Evolutionary conservation across 768 basidiomycete species (phyloP).

Genomic region (Tulasnella sp.): DNA sequence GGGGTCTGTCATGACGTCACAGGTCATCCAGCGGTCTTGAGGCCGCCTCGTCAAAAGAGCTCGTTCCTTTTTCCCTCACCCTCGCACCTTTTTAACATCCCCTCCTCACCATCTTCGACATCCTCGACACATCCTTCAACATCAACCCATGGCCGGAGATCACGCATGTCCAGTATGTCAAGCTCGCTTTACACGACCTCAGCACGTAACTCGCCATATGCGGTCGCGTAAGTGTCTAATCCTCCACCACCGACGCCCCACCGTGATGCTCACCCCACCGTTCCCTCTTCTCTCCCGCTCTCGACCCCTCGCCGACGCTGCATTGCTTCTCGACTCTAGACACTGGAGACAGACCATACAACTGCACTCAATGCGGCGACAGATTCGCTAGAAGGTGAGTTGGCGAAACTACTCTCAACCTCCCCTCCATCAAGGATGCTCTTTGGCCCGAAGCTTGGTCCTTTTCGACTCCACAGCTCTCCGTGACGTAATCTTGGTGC

Average conservation of each 20-base stretch:
- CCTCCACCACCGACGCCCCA: conserved; percentile 12
- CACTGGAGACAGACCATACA: conserved; percentile 86
- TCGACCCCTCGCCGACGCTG: conserved; percentile 1
- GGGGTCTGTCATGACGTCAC: conserved; percentile 14
- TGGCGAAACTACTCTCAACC: neutral
- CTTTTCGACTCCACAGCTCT: neutral
- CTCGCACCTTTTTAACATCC: neutral
- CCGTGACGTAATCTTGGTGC: neutral
- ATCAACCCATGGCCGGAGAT: conserved; percentile 63
- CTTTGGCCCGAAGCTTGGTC: neutral
- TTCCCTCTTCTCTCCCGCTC: conserved; percentile 24
- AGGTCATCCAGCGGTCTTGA: neutral
- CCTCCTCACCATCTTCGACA: neutral
- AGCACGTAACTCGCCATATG: conserved; percentile 89
- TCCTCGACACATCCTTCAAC: neutral
- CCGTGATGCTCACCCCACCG: conserved; percentile 21
- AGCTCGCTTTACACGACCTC: conserved; percentile 82
- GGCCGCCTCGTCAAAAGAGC: neutral
- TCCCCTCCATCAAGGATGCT: neutral
- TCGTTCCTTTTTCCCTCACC: conserved; percentile 5
- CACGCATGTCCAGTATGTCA: conserved; percentile 85
- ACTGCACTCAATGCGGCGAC: conserved; percentile 82
- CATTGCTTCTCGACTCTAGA: conserved; percentile 45
- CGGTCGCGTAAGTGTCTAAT: conserved; percentile 51
- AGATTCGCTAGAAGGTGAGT: conserved; percentile 79